Evolutionary conservation across 1,139 yeast species (phyloP), one percentile per base, ranked within the genome.

Genomic region (Suhomyces kunorum): DNA sequence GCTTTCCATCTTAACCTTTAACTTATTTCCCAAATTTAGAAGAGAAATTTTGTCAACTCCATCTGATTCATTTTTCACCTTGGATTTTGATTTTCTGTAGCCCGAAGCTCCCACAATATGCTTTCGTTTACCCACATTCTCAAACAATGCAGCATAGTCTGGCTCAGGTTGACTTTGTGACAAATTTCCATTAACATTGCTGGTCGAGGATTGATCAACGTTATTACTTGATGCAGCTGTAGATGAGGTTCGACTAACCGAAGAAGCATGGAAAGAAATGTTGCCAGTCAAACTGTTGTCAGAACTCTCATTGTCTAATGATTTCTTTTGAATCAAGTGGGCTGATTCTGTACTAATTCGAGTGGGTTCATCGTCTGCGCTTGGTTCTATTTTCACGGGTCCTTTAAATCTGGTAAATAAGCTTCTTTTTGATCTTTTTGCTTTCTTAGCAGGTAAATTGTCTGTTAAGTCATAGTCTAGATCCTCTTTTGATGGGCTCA

Each of bases 91-190:
- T 33, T 58, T 66, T 39, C 56, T 51, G 43, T 59, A 58, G 29
- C 50, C 44, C 16, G 59, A 53, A 20, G 59, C 50, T 30, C 50
- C 49, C 11, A 59, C 64, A 16, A 63, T 59, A 27, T 59, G 63
- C 45, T 68, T 66, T 28, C 77, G 53, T 46, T 71, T 72, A 2
- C 76, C 76, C 6, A 72, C 74, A 39, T 69, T 68, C 44, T 70
- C 69, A 49, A 72, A 72, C 22, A 72, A 59, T 4, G 76, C 75
- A 2, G 71, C 76, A 49, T 72, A 72, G 50, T 72, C 74, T 1
- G 76, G 76, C 39, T 65, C 72, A 22, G 43, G 35, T 15, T 37
- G 43, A 27, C 40, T 33, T 18, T 33, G 44, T 19, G 17, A 30
- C 13, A 18, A 35, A 29, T 40, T 23, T 36, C 40, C 39, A 29